phyloP scores from a whole-genome alignment of 495 filamentous ascomycete species.

The Chlorociboria aeruginascens region DNA sequence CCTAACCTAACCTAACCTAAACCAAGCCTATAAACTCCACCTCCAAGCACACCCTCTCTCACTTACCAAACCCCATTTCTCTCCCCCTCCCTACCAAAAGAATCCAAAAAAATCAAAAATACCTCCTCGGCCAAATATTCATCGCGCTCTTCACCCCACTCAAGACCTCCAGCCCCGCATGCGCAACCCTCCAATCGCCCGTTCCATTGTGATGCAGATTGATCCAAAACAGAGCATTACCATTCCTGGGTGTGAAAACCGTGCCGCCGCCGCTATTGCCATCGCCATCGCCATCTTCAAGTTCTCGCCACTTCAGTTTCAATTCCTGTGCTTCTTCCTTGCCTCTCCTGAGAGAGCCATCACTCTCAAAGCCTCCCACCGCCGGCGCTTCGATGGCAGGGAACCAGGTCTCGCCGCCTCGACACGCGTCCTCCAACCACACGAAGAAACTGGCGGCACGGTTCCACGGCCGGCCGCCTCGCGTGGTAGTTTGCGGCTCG shows the following conservation, averaged over 20 bases:
- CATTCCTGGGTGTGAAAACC: neutral
- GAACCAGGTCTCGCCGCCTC: slow-evolving; percentile 36
- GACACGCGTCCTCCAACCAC: slow-evolving; percentile 27
- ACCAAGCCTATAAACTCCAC: too few relatives aligned
- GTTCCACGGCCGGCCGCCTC: slow-evolving; percentile 19
- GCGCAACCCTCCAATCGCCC: slow-evolving; percentile 4
- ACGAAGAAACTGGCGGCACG: slow-evolving; percentile 37
- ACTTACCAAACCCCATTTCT: too few relatives aligned
- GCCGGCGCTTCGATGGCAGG: slow-evolving; percentile 20
- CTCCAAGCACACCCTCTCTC: too few relatives aligned
- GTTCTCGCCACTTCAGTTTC: neutral
- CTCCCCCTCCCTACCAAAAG: too few relatives aligned
- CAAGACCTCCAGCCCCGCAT: slow-evolving; percentile 5
- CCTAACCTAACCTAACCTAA: too few relatives aligned
- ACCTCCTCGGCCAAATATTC: slow-evolving; percentile 9
- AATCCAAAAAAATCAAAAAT: neutral
- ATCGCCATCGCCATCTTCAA: slow-evolving; percentile 4
- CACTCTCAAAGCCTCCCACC: too few relatives aligned
- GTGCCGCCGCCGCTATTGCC: too few relatives aligned
- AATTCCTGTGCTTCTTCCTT: neutral
- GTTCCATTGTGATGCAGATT: slow-evolving; percentile 8
- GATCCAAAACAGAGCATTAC: slow-evolving; percentile 9
- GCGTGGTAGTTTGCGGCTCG: slow-evolving; percentile 13
- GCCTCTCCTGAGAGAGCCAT: too few relatives aligned
- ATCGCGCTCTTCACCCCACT: slow-evolving; percentile 4